phyloP scores from a whole-genome alignment of 345 rosid species.

The Populus alba region DNA sequence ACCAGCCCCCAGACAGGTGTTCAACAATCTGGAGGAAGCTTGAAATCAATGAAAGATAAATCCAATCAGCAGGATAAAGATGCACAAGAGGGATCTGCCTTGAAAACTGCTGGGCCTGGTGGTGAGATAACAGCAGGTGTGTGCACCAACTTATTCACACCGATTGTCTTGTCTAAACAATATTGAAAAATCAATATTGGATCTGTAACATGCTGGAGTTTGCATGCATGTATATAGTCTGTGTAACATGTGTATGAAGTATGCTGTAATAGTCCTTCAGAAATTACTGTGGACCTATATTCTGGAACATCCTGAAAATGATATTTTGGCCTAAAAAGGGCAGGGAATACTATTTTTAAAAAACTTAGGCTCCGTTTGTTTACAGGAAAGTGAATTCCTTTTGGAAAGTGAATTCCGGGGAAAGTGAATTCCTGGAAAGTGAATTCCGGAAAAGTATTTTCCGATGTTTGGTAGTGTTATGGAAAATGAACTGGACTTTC shows the following conservation, averaged over 20 bases:
- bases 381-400: no score
- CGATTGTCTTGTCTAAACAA: neutral
- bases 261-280: neutral
- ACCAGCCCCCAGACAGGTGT: slow-evolving; percentile 83
- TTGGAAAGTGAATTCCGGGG: no score
- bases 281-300: neutral
- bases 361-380: no score
- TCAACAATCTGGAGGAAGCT: slow-evolving; percentile 69
- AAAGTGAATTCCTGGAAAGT: no score
- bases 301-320: neutral
- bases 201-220: neutral
- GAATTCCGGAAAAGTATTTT: no score
- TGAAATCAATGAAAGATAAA: slow-evolving; percentile 86
- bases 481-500: no score
- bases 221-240: neutral
- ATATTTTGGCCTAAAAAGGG: neutral
- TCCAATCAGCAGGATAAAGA: slow-evolving; percentile 64
- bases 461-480: no score
- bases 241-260: neutral
- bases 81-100: slow-evolving; percentile 65
- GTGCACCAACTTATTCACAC: neutral
- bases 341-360: neutral
- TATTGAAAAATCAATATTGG: neutral
- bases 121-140: slow-evolving; percentile 98
- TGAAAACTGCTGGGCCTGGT: slow-evolving; percentile 86